Evolutionary conservation across 1,139 yeast genomes (phyloP).

Genomic region (Torulaspora pretoriensis): DNA sequence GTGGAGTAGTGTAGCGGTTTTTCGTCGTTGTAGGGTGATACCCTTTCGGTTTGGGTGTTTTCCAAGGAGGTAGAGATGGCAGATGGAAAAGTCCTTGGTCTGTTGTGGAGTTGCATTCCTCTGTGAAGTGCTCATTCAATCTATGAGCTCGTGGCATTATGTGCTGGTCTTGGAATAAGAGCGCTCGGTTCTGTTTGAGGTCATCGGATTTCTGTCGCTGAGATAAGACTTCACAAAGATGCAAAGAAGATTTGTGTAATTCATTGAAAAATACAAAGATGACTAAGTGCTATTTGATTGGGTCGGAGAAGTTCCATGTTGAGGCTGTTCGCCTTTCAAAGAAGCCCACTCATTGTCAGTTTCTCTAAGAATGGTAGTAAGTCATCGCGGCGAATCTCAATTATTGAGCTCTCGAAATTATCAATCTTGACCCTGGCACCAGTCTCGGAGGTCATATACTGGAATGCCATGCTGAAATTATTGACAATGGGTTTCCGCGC

Average conservation of each 20-base stretch:
- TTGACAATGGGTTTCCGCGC: constrained; percentile 50
- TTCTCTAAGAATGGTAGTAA: constrained; percentile 82
- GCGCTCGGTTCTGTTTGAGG: too few species aligned
- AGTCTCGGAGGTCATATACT: constrained; percentile 72
- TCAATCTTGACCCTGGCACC: constrained; percentile 90
- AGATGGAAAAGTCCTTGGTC: constrained; percentile 22
- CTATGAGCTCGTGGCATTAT: constrained; percentile 3
- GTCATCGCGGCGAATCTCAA: constrained; percentile 85
- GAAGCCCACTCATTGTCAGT: constrained; percentile 51
- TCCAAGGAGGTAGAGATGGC: constrained; percentile 33
- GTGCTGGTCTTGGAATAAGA: neutral
- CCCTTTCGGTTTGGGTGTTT: constrained; percentile 20
- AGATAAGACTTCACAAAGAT: too few species aligned
- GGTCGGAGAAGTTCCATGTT: neutral
- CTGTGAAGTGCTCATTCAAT: neutral
- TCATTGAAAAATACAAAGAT: neutral
- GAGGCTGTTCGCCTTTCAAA: neutral
- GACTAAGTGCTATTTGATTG: neutral
- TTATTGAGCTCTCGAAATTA: constrained; percentile 89
- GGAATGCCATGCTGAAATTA: constrained; percentile 86
- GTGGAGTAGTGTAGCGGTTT: constrained; percentile 22
- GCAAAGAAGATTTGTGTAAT: neutral
- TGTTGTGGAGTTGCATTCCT: neutral
- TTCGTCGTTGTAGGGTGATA: constrained; percentile 4
- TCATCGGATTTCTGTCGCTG: too few species aligned